Evolutionary conservation across 768 basidiomycete genomes (phyloP).

Genomic region (Leucocoprinus leucothites): DNA sequence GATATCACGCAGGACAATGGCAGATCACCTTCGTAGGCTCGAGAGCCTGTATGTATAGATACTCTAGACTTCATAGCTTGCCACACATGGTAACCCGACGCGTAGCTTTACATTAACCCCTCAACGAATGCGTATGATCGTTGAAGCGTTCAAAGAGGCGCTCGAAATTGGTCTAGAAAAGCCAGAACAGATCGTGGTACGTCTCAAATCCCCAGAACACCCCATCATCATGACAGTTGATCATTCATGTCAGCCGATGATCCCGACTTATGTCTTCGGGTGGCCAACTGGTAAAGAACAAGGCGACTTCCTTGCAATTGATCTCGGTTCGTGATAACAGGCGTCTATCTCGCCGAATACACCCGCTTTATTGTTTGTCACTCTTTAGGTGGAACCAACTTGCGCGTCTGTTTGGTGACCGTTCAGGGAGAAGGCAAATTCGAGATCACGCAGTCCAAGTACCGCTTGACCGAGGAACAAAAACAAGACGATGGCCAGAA

Average conservation of each 20-base stretch:
- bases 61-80: constrained; percentile 11
- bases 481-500: constrained; percentile 97
- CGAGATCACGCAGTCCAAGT: constrained; percentile 97
- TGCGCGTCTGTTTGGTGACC: constrained; percentile 96
- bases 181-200: constrained; percentile 81
- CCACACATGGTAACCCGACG: constrained; percentile 7
- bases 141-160: constrained; percentile 92
- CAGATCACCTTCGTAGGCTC: constrained; percentile 89
- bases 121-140: constrained; percentile 94
- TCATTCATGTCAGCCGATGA: constrained; percentile 70
- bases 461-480: constrained; percentile 94
- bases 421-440: constrained; percentile 93
- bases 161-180: constrained; percentile 85
- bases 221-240: constrained; percentile 3
- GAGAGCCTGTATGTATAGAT: constrained; percentile 67
- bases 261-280: constrained; percentile 94
- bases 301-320: constrained; percentile 88
- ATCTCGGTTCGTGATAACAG: constrained; percentile 60
- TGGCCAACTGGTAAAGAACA: constrained; percentile 90
- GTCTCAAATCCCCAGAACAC: constrained; percentile 30
- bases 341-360: constrained; percentile 12
- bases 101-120: constrained; percentile 81
- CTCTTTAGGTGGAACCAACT: constrained; percentile 81
- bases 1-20: constrained; percentile 68
- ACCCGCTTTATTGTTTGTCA: background rate